Base-by-base conservation (phyloP, 306 rosid genomes). In the Quercus ilex region DNA sequence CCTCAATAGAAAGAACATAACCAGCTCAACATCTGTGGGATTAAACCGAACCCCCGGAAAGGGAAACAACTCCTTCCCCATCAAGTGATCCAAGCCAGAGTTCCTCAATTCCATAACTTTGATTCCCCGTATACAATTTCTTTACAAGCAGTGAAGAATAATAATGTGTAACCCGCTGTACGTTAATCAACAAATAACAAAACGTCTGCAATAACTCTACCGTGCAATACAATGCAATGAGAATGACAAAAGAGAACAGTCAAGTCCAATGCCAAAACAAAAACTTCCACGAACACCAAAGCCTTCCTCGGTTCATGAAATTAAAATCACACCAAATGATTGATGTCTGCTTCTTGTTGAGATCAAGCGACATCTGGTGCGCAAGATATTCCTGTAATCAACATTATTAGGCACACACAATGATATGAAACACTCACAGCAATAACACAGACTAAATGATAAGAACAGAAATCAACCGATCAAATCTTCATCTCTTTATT, bases 21-120 rank as follows among this genome's bases (percentile, higher is more conserved):
- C 78, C 62, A 94, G 84, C 83, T 94, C 96, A 56, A 83, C 86
- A 21, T 86, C 88, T 6, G 92, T 88, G 0, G 98, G 97, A 77
- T 85, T 82, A 71, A 92, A 92, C 74, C 96, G 91, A 84, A 89
- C 83, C 5, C 98, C 98, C 21, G 97, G 97, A 75, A 86, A 51
- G 73, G 9, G 21, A 19, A 25, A 33, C 6, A 7, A 35, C 11
- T 75, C 23, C 57, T 41, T 82, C 77, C 19, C 77, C 92, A 86
- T 89, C 31, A 49, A 19, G 33, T 52, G 58, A 82, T 41, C 30
- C 57, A 55, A 33, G 38, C 17, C 35, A 20, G n/a, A 49, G n/a
- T 63, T 26, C 23, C 43, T 13, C 65, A 65, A 28, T 76, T 69
- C 20, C 71, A 57, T n/a, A 46, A 1, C 41, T 51, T 35, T 57